Percentiles rank a stretch among this genome's conserved stretches.
These are phyloP conservation scores for Fusarium dlaminii DNA, from an alignment of 2,329 filamentous ascomycete genomes.

Conservation along the genomic window DNA sequence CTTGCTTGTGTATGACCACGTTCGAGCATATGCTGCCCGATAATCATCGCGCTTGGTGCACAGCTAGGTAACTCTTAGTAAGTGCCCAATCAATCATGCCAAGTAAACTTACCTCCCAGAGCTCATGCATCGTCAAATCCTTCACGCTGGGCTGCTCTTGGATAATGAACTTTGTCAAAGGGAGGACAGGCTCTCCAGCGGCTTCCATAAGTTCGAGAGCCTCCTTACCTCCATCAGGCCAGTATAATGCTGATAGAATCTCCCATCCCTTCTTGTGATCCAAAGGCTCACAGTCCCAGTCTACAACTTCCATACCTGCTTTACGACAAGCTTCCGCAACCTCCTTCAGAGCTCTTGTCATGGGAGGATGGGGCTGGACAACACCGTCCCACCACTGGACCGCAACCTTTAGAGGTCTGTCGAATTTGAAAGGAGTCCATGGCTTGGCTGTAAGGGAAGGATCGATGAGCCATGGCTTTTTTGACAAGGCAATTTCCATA, in stretches of 20 bases:
- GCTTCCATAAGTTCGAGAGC: slow-evolving; percentile 59
- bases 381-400: slow-evolving; percentile 68
- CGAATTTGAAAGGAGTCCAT: slow-evolving; percentile 49
- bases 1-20: slow-evolving; percentile 50
- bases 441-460: slow-evolving; percentile 45
- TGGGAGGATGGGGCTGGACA: slow-evolving; percentile 68
- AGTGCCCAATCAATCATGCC: rapidly evolving
- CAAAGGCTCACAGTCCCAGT: slow-evolving; percentile 60
- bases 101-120: slow-evolving; percentile 49
- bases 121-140: slow-evolving; percentile 50
- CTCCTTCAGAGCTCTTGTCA: slow-evolving; percentile 64
- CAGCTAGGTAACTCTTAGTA: slow-evolving; percentile 33
- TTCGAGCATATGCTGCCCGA: slow-evolving; percentile 48
- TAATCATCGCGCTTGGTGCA: slow-evolving; percentile 52
- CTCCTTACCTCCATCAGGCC: slow-evolving; percentile 67
- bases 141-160: slow-evolving; percentile 60
- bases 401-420: slow-evolving; percentile 65
- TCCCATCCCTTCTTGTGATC: slow-evolving; percentile 63
- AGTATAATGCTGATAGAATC: slow-evolving; percentile 59
- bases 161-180: slow-evolving; percentile 68
- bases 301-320: slow-evolving; percentile 63
- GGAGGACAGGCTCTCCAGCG: slow-evolving; percentile 66
- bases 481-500: slow-evolving; percentile 46
- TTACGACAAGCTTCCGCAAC: slow-evolving; percentile 59
- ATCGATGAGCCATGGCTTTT: slow-evolving; percentile 48